These are phyloP conservation scores for Acidiella bohemica DNA, from an alignment of 495 filamentous ascomycete genomes.

Conservation along the genomic window DNA sequence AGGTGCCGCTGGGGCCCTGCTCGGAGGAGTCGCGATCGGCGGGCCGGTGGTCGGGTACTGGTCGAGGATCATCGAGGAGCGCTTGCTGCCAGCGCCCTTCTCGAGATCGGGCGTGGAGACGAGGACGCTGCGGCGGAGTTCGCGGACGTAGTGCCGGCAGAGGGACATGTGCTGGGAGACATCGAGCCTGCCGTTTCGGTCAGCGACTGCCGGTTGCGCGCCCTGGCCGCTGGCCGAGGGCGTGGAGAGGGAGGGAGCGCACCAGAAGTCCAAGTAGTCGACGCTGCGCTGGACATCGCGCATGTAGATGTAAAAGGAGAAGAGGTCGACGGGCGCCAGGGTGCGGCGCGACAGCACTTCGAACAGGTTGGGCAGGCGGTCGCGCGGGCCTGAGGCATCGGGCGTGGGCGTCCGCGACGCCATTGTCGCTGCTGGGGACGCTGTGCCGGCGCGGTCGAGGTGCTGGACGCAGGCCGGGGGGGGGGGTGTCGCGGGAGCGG, in stretches of 20 bases:
- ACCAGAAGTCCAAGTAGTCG: conserved; percentile 99
- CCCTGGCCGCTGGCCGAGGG: background rate
- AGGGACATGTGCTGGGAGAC: conserved; percentile 97
- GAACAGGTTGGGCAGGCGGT: conserved; percentile 82
- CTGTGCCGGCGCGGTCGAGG: too few relatives aligned
- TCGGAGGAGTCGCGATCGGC: conserved; percentile 13
- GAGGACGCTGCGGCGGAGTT: conserved; percentile 83
- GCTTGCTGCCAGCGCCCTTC: conserved; percentile 55
- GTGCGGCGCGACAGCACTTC: conserved; percentile 89
- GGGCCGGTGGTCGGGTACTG: too few relatives aligned
- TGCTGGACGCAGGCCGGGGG: too few relatives aligned
- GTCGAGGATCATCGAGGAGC: conserved; percentile 69
- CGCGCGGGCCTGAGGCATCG: conserved; percentile 37
- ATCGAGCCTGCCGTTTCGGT: conserved; percentile 61
- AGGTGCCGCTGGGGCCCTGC: conserved; percentile 18
- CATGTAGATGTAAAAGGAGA: conserved; percentile 99
- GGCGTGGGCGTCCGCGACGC: conserved; percentile 18
- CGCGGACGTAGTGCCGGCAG: conserved; percentile 93
- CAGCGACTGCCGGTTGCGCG: background rate
- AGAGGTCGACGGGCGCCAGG: conserved; percentile 83
- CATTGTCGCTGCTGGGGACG: conserved; percentile 5
- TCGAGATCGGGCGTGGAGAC: conserved; percentile 86
- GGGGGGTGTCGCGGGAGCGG: too few relatives aligned
- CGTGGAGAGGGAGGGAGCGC: conserved; percentile 18
- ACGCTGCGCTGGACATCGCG: conserved; percentile 94